phyloP scores from a whole-genome alignment of 257 asterid genomes.

The Jasminum sambac region DNA sequence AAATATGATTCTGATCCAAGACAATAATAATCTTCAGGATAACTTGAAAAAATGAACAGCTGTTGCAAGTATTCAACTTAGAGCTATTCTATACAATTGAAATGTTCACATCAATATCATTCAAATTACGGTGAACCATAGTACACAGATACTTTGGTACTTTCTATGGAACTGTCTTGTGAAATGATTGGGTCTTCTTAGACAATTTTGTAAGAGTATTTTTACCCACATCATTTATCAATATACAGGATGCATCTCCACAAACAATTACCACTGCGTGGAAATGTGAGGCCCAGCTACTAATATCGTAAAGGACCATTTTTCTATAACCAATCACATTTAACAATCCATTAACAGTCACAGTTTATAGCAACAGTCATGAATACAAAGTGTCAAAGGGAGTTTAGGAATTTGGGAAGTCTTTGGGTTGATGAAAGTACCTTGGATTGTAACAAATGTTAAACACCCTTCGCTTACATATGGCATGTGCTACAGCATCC shows the following conservation, averaged over 20 bases:
- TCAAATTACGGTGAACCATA: neutral
- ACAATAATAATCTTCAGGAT: neutral
- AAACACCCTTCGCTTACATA: slow-evolving; percentile 53
- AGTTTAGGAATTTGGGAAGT: neutral
- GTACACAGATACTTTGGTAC: neutral
- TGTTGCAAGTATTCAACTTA: neutral
- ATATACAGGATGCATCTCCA: neutral
- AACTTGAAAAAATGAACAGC: neutral
- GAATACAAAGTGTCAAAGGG: neutral
- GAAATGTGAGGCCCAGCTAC: neutral
- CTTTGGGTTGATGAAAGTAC: slow-evolving; percentile 36
- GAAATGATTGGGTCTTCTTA: neutral
- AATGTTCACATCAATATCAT: neutral
- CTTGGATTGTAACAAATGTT: slow-evolving; percentile 86
- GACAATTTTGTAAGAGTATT: neutral
- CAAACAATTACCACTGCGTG: neutral
- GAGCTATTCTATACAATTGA: neutral
- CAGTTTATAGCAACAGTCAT: neutral
- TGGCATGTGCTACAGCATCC: slow-evolving; percentile 59
- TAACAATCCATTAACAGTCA: neutral
- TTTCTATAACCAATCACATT: neutral
- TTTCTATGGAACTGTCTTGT: neutral
- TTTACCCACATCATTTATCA: neutral
- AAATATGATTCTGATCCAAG: neutral
- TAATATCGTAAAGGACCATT: neutral